Percentiles rank a stretch among this genome's conserved stretches.
These are phyloP conservation scores for Xerocomellus intermedius DNA, from an alignment of 768 basidiomycete genomes.

Conservation along the genomic window DNA sequence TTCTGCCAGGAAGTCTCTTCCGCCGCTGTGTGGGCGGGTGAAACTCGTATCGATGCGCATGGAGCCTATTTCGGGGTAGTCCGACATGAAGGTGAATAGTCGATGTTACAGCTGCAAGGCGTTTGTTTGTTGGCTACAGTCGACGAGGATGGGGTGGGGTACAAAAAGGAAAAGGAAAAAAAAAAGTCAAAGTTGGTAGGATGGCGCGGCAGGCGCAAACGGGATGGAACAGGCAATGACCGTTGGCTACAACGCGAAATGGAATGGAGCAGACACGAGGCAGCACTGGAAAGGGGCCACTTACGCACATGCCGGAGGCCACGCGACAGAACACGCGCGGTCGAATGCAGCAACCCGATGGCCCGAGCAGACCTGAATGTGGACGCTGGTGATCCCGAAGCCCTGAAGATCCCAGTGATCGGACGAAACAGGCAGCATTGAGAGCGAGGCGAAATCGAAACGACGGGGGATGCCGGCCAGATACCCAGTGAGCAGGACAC, in stretches of 20 bases:
- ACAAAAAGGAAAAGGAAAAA: slow-evolving; percentile 1
- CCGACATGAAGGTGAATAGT: slow-evolving; percentile 21
- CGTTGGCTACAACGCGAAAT: slow-evolving; percentile 14
- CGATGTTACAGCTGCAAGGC: not conserved
- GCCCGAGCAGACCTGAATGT: not conserved
- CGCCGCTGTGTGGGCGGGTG: slow-evolving; percentile 25
- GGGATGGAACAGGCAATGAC: slow-evolving; percentile 22
- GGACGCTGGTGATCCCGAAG: not conserved
- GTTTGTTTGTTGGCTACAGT: not conserved
- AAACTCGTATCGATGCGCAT: slow-evolving; percentile 33
- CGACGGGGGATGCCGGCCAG: not conserved
- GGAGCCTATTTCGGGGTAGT: slow-evolving; percentile 21
- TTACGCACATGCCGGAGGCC: slow-evolving; percentile 16
- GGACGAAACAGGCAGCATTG: not conserved
- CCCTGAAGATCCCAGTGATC: not conserved
- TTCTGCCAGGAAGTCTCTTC: slow-evolving; percentile 28
- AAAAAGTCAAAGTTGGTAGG: slow-evolving; percentile 2
- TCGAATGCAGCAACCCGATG: not conserved
- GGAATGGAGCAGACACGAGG: slow-evolving; percentile 30
- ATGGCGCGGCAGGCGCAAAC: slow-evolving; percentile 25
- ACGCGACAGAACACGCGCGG: slow-evolving; percentile 12
- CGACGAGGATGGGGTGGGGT: not conserved
- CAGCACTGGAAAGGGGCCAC: slow-evolving; percentile 28
- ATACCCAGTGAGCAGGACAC: not conserved
- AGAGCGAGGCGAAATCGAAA: not conserved